Evolutionary conservation across 495 filamentous ascomycete genomes (phyloP).

Genomic region (Lasiosphaeria hispida): DNA sequence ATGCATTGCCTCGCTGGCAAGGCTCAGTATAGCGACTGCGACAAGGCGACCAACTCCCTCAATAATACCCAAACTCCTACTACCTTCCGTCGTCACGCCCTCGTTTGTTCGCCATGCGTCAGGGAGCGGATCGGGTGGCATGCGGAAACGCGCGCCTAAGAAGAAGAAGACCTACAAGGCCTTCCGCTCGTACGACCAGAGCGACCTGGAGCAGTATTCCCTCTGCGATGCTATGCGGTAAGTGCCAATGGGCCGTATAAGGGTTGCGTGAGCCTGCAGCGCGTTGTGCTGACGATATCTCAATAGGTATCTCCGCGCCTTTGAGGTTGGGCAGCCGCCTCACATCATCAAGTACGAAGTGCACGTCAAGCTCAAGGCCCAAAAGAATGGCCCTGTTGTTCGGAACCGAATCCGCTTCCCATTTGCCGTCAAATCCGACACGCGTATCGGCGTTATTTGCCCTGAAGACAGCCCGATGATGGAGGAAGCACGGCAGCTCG

Average conservation of each 20-base stretch:
- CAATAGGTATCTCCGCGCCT: slow-evolving; percentile 79
- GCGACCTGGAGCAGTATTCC: slow-evolving; percentile 64
- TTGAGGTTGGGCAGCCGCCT: slow-evolving; percentile 82
- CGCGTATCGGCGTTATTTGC: slow-evolving; percentile 84
- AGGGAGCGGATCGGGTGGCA: slow-evolving; percentile 21
- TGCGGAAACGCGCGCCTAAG: slow-evolving; percentile 49
- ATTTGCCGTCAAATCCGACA: slow-evolving; percentile 80
- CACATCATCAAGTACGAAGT: slow-evolving; percentile 80
- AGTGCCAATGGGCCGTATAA: slow-evolving; percentile 12
- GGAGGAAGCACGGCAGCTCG: slow-evolving; percentile 66
- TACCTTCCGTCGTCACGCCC: slow-evolving; percentile 34
- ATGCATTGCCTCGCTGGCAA: slow-evolving; percentile 64
- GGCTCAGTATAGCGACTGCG: slow-evolving; percentile 44
- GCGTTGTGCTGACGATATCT: background rate
- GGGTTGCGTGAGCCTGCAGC: background rate
- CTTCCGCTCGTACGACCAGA: slow-evolving; percentile 55
- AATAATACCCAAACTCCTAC: slow-evolving; percentile 43
- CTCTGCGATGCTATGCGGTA: slow-evolving; percentile 94
- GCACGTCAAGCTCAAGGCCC: slow-evolving; percentile 70
- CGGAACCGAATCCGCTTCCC: slow-evolving; percentile 86
- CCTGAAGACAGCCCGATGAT: slow-evolving; percentile 68
- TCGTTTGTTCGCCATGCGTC: slow-evolving; percentile 39
- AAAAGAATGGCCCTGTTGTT: slow-evolving; percentile 78
- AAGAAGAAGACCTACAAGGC: slow-evolving; percentile 65
- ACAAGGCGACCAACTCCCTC: slow-evolving; percentile 30